Percentiles rank a stretch among this genome's conserved stretches.
Conservation (phyloP, 306 rosid species). For the Gynostemma pentaphyllum region DNA sequence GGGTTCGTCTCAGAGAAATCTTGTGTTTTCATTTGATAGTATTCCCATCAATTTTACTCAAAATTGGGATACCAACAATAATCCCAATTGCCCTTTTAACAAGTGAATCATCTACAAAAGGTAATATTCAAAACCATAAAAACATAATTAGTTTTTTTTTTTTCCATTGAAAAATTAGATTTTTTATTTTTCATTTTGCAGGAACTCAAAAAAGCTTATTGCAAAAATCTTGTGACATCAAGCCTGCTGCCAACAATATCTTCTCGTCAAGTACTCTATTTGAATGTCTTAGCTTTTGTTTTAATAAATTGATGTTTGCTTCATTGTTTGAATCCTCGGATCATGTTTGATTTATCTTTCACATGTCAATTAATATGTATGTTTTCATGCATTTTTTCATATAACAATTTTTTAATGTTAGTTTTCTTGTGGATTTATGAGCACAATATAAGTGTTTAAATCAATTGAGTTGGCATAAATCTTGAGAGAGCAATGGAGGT, state of each 20-base stretch:
- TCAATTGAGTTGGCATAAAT: too few relatives aligned
- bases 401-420: too few relatives aligned
- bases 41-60: conserved; percentile 39
- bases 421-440: too few relatives aligned
- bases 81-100: not conserved
- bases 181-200: not conserved
- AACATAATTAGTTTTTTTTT: not conserved
- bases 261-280: too few relatives aligned
- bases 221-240: not conserved
- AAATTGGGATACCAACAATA: conserved; percentile 44
- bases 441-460: too few relatives aligned
- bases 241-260: not conserved
- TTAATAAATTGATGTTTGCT: too few relatives aligned
- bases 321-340: too few relatives aligned
- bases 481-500: too few relatives aligned
- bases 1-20: conserved; percentile 5
- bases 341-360: too few relatives aligned
- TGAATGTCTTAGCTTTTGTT: too few relatives aligned
- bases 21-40: conserved; percentile 26
- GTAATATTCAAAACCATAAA: not conserved
- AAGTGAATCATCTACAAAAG: not conserved
- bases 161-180: not conserved
- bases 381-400: too few relatives aligned
- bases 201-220: not conserved
- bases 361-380: too few relatives aligned